A percentile compares a stretch with the other conserved stretches of the same genome.
Evolutionary conservation across 352 stramenopile species (phyloP).

Genomic region (Phytopythium kandeliae): DNA sequence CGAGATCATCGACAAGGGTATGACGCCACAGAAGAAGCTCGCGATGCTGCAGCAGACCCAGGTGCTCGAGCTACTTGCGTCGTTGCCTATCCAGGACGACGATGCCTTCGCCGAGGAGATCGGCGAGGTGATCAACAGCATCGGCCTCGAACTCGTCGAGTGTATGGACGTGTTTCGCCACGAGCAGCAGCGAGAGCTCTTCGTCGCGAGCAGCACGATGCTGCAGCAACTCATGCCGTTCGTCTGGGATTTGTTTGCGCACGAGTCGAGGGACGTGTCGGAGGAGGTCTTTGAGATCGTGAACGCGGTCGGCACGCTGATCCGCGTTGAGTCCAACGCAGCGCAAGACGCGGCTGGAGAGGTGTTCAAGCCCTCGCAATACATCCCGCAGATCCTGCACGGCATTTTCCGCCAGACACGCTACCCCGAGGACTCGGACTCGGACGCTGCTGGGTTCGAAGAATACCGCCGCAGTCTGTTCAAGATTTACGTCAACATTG

Average conservation of each 20-base stretch:
- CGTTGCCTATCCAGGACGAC: conserved; percentile 63
- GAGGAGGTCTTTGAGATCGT: conserved; percentile 87
- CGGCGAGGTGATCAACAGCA: conserved; percentile 76
- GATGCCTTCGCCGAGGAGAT: conserved; percentile 82
- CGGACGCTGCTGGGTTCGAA: conserved; percentile 81
- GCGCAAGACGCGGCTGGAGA: conserved; percentile 23
- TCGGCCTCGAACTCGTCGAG: conserved; percentile 74
- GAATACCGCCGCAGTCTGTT: conserved; percentile 77
- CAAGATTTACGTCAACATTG: conserved; percentile 87
- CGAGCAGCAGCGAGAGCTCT: conserved; percentile 31
- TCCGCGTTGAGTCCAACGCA: conserved; percentile 41
- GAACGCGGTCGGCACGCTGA: conserved; percentile 65
- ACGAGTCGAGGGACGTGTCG: conserved; percentile 79
- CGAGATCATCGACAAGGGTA: conserved; percentile 84
- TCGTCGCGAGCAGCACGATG: conserved; percentile 52
- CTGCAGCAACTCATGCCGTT: conserved; percentile 71
- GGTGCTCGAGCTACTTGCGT: conserved; percentile 49
- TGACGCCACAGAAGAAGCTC: conserved; percentile 80
- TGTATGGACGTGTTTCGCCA: conserved; percentile 78
- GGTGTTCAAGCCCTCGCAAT: conserved; percentile 68
- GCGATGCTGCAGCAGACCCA: conserved; percentile 68
- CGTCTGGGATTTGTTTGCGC: conserved; percentile 75
- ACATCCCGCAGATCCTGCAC: conserved; percentile 74
- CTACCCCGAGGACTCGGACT: conserved; percentile 66
- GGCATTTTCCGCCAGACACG: conserved; percentile 81